Base-by-base conservation (phyloP, 305 asterid species). In the Solanum hybrid region DNA sequence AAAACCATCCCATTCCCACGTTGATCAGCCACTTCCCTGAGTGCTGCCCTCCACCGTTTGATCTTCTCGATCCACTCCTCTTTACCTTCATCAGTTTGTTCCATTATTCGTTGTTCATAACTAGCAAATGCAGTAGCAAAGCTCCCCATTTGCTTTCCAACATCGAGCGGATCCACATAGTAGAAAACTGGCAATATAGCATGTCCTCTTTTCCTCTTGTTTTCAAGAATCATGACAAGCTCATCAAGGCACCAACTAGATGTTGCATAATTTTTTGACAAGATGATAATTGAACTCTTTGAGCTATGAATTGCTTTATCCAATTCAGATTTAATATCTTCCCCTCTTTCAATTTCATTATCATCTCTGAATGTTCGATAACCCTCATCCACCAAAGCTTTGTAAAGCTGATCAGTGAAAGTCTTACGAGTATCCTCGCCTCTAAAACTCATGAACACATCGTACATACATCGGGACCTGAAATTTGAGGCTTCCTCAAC, bases 201-300 rank as follows among this genome's bases (percentile, higher is more conserved):
- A 45, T 78, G 85, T 3, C 88, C 77, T 80, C 38, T n/a, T 13
- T 8, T 45, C 36, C 35, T 60, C 75, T 69, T 88, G 26, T 79
- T 45, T 31, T 78, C 88, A 78, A 88, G 40, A 40, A 90, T 77
- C 87, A 29, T 38, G 51, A 37, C 79, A 32, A 90, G 92, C 66
- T 90, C 89, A 78, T 88, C 87, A 69, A 90, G 90, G 77, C 92
- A 90, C 91, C 91, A 90, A 29, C 81, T 76, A 0, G 89, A 90
- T 1, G 66, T 85, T 1, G 89, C 90, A 79, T 88, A 90, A 26
- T 40, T 77, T 24, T 88, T 56, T 3, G 92, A 90, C 42, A 90
- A 86, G 69, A 90, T 34, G 7, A 90, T 34, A 19, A 90, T 78
- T 12, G 86, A 85, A 40, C 82, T 51, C 88, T 42, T 90, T 19